Percentiles rank a stretch among this genome's conserved stretches.
phyloP scores from a whole-genome alignment of 495 filamentous ascomycete species.

The Hypoxylon crocopeplum region DNA sequence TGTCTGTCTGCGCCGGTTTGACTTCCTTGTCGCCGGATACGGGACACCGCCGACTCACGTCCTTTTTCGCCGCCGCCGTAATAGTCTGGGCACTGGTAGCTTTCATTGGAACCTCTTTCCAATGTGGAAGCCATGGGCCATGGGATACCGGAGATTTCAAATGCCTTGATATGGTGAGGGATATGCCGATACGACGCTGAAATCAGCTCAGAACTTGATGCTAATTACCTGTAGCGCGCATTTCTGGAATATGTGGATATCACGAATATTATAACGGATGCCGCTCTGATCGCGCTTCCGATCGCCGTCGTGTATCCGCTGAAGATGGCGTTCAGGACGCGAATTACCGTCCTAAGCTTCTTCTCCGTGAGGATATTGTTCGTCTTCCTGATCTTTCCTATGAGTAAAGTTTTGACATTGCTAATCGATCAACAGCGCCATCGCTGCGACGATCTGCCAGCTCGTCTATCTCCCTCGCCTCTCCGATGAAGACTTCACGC shows the following conservation, averaged over 20 bases:
- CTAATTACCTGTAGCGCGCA: slow-evolving; percentile 30
- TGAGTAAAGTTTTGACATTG: background rate
- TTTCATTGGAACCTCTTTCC: slow-evolving; percentile 49
- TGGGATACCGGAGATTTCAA: slow-evolving; percentile 47
- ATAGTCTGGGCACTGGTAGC: slow-evolving; percentile 43
- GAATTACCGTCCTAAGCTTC: slow-evolving; percentile 28
- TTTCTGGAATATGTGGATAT: slow-evolving; percentile 52
- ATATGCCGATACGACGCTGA: background rate
- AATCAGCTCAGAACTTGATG: background rate
- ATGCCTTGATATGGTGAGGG: slow-evolving; percentile 49
- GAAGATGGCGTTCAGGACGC: slow-evolving; percentile 25
- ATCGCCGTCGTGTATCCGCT: slow-evolving; percentile 45
- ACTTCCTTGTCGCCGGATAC: slow-evolving; percentile 30
- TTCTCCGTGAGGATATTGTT: slow-evolving; percentile 37
- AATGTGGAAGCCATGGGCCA: slow-evolving; percentile 46
- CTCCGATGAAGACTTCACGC: slow-evolving; percentile 28
- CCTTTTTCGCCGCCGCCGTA: slow-evolving; percentile 5
- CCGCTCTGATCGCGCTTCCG: slow-evolving; percentile 47
- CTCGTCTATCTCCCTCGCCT: slow-evolving; percentile 34
- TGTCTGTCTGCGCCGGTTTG: slow-evolving; percentile 34
- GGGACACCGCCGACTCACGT: slow-evolving; percentile 27
- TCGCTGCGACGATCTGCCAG: slow-evolving; percentile 30
- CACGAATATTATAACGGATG: slow-evolving; percentile 53
- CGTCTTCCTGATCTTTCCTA: slow-evolving; percentile 1
- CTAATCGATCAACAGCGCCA: slow-evolving; percentile 25